Evolutionary conservation across 345 rosid species (phyloP).

Genomic region (Raphanus sativus): DNA sequence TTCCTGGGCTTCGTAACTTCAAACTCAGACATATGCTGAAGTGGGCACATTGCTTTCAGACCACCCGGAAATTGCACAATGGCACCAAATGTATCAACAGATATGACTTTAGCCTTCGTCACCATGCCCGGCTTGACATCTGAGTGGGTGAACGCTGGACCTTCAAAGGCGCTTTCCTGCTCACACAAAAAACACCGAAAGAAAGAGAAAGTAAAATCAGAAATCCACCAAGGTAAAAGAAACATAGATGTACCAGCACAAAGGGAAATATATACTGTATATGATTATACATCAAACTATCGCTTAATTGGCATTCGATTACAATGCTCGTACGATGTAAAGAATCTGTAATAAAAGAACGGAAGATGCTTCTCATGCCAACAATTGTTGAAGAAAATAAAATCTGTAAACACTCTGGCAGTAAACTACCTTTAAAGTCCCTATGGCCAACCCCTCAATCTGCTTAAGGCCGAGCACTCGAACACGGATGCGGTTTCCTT

Average conservation of each 20-base stretch:
- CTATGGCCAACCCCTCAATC: constrained; percentile 92
- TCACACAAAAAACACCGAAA: constrained; percentile 28
- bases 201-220: neutral
- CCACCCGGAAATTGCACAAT: constrained; percentile 96
- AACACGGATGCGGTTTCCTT: constrained; percentile 75
- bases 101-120: constrained; percentile 68
- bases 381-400: neutral
- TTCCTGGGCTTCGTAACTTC: constrained; percentile 83
- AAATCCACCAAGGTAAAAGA: neutral
- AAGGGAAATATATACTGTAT: neutral
- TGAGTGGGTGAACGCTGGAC: constrained; percentile 82
- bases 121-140: constrained; percentile 99
- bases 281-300: constrained; percentile 9
- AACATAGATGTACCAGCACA: neutral
- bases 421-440: constrained; percentile 73
- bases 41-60: constrained; percentile 95
- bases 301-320: constrained; percentile 12
- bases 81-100: constrained; percentile 86
- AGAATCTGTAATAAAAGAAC: neutral
- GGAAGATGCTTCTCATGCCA: constrained; percentile 4
- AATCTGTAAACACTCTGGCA: constrained; percentile 12
- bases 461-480: constrained; percentile 79
- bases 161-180: constrained; percentile 95
- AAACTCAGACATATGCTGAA: constrained; percentile 92
- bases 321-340: neutral